These are phyloP conservation scores for Paraphoma sp. DNA, from an alignment of 2,329 filamentous ascomycete genomes.

Conservation along the genomic window DNA sequence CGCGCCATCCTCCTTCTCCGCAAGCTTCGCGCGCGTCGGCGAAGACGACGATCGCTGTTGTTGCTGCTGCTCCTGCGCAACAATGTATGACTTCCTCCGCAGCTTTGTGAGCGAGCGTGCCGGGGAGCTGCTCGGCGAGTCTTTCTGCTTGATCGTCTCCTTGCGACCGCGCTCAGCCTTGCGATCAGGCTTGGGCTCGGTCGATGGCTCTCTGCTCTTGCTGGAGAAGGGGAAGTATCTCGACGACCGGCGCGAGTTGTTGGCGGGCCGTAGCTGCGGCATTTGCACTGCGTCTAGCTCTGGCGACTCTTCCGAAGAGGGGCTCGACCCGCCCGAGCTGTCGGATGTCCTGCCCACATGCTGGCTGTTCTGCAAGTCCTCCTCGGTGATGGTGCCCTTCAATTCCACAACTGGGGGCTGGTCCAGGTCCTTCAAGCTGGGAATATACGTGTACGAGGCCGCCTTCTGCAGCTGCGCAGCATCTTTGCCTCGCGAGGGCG, in stretches of 20 bases:
- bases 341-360: conserved; percentile 43
- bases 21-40: conserved; percentile 19
- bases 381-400: conserved; percentile 39
- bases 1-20: conserved; percentile 21
- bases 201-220: conserved; percentile 42
- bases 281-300: conserved; percentile 35
- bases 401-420: conserved; percentile 35
- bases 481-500: conserved; percentile 30
- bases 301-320: conserved; percentile 47
- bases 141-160: conserved; percentile 31
- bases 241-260: conserved; percentile 42
- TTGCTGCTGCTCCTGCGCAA: conserved; percentile 30
- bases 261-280: conserved; percentile 40
- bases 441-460: conserved; percentile 51
- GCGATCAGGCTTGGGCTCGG: conserved; percentile 36
- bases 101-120: conserved; percentile 42
- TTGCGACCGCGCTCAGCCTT: conserved; percentile 34
- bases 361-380: conserved; percentile 34
- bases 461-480: conserved; percentile 44
- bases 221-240: conserved; percentile 43
- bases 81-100: conserved; percentile 46
- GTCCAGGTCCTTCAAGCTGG: conserved; percentile 45
- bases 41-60: conserved; percentile 16
- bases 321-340: conserved; percentile 54
- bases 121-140: conserved; percentile 34